phyloP scores from a whole-genome alignment of 768 basidiomycete species.

The Chalciporus sphaerocephalus region DNA sequence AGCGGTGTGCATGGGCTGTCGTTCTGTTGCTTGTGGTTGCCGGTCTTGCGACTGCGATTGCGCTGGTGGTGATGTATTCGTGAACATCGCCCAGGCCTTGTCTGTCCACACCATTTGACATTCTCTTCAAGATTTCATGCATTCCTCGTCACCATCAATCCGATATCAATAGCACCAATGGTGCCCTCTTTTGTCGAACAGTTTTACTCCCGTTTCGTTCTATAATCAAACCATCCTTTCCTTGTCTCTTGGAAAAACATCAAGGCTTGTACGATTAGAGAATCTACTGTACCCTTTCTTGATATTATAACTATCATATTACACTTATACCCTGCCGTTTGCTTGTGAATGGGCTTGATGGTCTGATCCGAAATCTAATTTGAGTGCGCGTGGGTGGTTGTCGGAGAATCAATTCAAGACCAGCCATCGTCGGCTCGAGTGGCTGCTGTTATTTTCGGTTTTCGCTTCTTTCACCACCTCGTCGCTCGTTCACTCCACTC shows the following conservation, averaged over 20 bases:
- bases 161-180: too few relatives aligned
- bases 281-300: not conserved
- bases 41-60: not conserved
- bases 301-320: constrained; percentile 8
- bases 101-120: not conserved
- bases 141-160: too few relatives aligned
- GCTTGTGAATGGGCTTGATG: not conserved
- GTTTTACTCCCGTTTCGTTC: too few relatives aligned
- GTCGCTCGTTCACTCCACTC: constrained; percentile 26
- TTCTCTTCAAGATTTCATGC: not conserved
- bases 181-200: too few relatives aligned
- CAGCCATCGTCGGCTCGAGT: constrained; percentile 2
- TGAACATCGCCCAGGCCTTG: too few relatives aligned
- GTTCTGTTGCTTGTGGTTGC: not conserved
- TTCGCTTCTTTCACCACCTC: constrained; percentile 5
- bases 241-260: not conserved
- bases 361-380: not conserved
- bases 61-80: not conserved
- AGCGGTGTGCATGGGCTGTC: constrained; percentile 26
- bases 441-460: constrained; percentile 7
- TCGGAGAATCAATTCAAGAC: constrained; percentile 26
- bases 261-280: constrained; percentile 4
- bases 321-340: not conserved
- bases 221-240: not conserved
- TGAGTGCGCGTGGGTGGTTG: not conserved